Evolutionary conservation across 768 basidiomycete species (phyloP).

Genomic region (Leccinum variicolor): DNA sequence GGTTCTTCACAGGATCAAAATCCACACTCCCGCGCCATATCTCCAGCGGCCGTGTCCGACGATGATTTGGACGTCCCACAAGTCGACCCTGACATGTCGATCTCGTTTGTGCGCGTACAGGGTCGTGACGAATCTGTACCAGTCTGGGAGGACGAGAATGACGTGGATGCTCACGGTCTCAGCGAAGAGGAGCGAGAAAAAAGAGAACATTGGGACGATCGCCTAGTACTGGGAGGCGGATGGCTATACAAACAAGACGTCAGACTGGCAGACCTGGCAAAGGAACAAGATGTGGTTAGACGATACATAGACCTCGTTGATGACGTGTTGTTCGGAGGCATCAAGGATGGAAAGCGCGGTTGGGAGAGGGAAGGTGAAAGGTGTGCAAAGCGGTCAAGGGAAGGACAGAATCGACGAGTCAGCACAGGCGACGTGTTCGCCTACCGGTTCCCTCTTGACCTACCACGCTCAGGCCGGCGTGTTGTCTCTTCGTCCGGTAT

Average conservation of each 20-base stretch:
- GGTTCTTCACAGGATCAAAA: conserved; percentile 39
- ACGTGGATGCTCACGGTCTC: conserved; percentile 37
- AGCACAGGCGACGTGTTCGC: conserved; percentile 30
- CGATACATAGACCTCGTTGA: conserved; percentile 78
- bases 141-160: conserved; percentile 79
- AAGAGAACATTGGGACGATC: conserved; percentile 77
- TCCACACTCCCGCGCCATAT: conserved; percentile 40
- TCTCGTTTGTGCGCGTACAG: conserved; percentile 69
- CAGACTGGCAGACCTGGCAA: conserved; percentile 46
- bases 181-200: conserved; percentile 52
- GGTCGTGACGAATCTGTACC: conserved; percentile 63
- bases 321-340: conserved; percentile 68
- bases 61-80: conserved; percentile 30
- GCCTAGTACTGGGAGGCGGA: conserved; percentile 74
- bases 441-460: conserved; percentile 19
- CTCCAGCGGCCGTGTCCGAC: conserved; percentile 43
- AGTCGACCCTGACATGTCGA: conserved; percentile 56
- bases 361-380: conserved; percentile 48
- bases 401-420: conserved; percentile 34
- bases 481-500: conserved; percentile 57
- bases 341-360: conserved; percentile 43
- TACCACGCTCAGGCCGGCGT: conserved; percentile 36
- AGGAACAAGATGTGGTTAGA: conserved; percentile 55
- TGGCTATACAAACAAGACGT: conserved; percentile 79
- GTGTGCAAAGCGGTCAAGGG: conserved; percentile 41